phyloP scores from a whole-genome alignment of 495 filamentous ascomycete genomes.

The Aspergillus asperescens region DNA sequence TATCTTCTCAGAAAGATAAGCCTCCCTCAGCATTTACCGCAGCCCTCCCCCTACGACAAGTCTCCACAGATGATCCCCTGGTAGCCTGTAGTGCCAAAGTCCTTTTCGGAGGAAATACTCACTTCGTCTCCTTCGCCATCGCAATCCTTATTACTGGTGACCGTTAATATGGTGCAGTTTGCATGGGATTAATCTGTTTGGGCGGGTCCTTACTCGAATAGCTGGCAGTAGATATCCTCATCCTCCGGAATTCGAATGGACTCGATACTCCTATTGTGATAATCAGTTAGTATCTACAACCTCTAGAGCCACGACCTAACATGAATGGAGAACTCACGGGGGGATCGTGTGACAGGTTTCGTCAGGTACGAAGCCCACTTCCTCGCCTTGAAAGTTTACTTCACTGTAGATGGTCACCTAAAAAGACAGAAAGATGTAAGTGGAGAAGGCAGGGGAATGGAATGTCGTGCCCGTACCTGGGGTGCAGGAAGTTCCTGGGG shows the following conservation, averaged over 20 bases:
- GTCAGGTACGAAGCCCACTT: neutral
- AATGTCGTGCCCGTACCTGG: no score
- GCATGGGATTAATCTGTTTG: no score
- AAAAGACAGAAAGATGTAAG: neutral
- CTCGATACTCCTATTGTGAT: neutral
- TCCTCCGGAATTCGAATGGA: neutral
- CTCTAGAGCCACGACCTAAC: no score
- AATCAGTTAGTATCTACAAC: neutral
- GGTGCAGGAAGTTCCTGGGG: neutral
- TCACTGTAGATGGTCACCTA: neutral
- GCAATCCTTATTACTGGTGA: no score
- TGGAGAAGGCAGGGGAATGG: no score
- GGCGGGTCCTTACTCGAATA: slow-evolving; percentile 5
- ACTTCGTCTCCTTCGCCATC: no score
- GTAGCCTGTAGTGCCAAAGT: no score
- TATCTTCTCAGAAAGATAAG: no score
- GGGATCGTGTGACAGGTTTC: neutral
- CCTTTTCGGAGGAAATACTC: no score
- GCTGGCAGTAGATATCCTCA: neutral
- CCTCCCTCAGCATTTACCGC: no score
- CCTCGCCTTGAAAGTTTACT: neutral
- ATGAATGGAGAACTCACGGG: neutral
- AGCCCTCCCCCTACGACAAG: neutral
- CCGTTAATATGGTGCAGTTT: no score
- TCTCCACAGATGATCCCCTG: slow-evolving; percentile 30